Evolutionary conservation across 2,329 filamentous ascomycete genomes (phyloP).

Genomic region (Pseudocercospora pini-densiflorae): DNA sequence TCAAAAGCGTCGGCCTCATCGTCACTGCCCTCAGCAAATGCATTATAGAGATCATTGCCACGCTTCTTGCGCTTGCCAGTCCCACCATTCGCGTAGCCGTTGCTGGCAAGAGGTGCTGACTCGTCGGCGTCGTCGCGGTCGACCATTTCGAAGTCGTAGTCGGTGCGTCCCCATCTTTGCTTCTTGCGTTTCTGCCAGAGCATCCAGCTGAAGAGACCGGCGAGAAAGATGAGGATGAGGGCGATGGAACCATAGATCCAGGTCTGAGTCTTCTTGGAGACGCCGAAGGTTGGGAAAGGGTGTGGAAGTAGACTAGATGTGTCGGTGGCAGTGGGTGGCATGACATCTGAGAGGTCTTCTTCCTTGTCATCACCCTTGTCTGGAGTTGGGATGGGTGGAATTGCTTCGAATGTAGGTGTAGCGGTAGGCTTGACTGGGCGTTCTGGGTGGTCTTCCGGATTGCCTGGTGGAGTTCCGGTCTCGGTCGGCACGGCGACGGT

Average conservation of each 20-base stretch:
- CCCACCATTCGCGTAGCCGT: constrained; percentile 40
- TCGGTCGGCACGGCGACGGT: constrained; percentile 51
- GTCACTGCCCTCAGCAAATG: constrained; percentile 92
- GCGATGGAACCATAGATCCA: constrained; percentile 91
- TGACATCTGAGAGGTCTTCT: constrained; percentile 11
- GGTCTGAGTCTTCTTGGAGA: constrained; percentile 81
- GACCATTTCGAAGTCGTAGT: constrained; percentile 93
- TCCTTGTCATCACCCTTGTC: constrained; percentile 37
- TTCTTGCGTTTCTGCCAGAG: constrained; percentile 74
- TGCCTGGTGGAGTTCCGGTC: constrained; percentile 50
- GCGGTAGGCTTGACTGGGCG: constrained; percentile 60
- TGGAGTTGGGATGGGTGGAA: constrained; percentile 43
- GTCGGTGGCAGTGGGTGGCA: constrained; percentile 39
- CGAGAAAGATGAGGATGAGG: constrained; percentile 85
- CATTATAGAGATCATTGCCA: constrained; percentile 94
- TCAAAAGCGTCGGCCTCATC: constrained; percentile 57
- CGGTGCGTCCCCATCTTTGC: constrained; percentile 65
- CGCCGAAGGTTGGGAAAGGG: constrained; percentile 87
- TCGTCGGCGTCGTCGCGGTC: constrained; percentile 72
- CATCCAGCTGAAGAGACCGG: constrained; percentile 74
- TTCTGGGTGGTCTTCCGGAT: constrained; percentile 53
- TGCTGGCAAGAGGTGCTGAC: constrained; percentile 35
- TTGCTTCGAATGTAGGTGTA: constrained; percentile 35
- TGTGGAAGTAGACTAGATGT: constrained; percentile 72
- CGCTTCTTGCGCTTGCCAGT: constrained; percentile 56